Conservation (phyloP, 768 basidiomycete species). For the Phanerodontia chrysosporium region DNA sequence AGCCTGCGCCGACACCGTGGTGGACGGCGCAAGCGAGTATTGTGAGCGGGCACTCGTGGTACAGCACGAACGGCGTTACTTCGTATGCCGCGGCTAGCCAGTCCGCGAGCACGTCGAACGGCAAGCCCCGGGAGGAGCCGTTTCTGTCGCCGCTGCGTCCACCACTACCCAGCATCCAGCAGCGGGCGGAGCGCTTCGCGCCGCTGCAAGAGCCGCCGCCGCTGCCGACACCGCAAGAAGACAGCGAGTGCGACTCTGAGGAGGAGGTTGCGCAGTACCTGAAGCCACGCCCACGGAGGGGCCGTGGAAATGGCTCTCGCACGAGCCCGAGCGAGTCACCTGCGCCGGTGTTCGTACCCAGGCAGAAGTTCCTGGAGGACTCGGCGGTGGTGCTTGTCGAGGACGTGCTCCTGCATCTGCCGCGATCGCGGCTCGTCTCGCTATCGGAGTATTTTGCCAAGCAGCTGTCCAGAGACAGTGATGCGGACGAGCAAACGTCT, state of each 20-base stretch:
- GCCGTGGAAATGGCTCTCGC: no score
- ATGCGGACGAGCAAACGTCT: not conserved
- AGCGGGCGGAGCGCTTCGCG: not conserved
- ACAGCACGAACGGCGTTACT: not conserved
- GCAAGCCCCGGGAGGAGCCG: not conserved
- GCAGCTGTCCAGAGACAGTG: conserved; percentile 13
- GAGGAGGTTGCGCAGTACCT: conserved; percentile 4
- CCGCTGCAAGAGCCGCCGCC: not conserved
- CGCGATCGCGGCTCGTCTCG: conserved; percentile 30
- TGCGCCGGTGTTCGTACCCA: not conserved
- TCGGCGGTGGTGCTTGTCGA: conserved; percentile 32
- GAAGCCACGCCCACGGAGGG: not conserved
- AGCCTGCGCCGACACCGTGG: not conserved
- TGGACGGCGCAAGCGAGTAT: not conserved
- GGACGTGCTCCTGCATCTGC: conserved; percentile 31
- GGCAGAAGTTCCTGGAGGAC: conserved; percentile 34
- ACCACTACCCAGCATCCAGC: not conserved
- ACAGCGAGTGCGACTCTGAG: not conserved
- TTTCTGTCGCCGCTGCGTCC: not conserved
- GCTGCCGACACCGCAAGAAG: not conserved
- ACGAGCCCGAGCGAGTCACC: no score
- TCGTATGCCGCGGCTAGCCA: not conserved
- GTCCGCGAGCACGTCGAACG: not conserved
- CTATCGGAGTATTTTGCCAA: conserved; percentile 32
- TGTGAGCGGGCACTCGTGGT: not conserved